A percentile compares a stretch with the other conserved stretches of the same genome.
These are phyloP conservation scores for Aspergillus sclerotioniger DNA, from an alignment of 495 filamentous ascomycete genomes.

Conservation along the genomic window DNA sequence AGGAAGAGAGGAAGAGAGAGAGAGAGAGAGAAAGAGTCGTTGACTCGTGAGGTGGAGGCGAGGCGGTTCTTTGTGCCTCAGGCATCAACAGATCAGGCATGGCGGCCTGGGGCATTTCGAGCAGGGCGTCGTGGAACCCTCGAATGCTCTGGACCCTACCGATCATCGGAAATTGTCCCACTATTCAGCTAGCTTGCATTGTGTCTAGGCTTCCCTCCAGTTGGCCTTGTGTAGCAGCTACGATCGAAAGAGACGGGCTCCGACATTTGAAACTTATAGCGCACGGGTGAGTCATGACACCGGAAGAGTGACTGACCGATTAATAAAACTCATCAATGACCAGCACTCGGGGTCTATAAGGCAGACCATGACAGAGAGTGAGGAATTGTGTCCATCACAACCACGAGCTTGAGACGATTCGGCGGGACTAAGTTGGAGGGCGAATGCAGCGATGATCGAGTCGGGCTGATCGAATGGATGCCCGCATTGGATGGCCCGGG, in stretches of 20 bases:
- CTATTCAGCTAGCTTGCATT: not conserved
- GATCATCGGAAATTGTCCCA: not conserved
- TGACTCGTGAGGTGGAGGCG: not conserved
- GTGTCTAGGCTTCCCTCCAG: not conserved
- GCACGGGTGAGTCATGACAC: not conserved
- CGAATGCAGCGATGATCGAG: not conserved
- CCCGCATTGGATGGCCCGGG: not conserved
- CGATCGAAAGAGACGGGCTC: not conserved
- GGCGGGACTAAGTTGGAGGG: not conserved
- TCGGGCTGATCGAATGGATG: too few relatives aligned
- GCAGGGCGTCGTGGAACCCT: not conserved
- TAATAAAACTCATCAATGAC: not conserved
- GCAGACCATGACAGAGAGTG: not conserved
- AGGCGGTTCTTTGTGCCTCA: conserved; percentile 9
- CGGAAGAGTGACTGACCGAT: too few relatives aligned
- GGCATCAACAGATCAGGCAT: conserved; percentile 1
- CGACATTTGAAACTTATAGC: not conserved
- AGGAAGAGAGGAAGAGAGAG: not conserved
- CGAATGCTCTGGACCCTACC: not conserved
- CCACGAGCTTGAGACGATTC: too few relatives aligned
- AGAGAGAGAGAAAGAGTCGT: not conserved
- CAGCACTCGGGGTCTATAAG: too few relatives aligned
- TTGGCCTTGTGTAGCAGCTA: not conserved
- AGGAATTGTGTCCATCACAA: not conserved
- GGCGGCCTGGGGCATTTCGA: not conserved